Evolutionary conservation across 1,284 basidiomycete species (phyloP).

Genomic region (Thecaphora frezii): DNA sequence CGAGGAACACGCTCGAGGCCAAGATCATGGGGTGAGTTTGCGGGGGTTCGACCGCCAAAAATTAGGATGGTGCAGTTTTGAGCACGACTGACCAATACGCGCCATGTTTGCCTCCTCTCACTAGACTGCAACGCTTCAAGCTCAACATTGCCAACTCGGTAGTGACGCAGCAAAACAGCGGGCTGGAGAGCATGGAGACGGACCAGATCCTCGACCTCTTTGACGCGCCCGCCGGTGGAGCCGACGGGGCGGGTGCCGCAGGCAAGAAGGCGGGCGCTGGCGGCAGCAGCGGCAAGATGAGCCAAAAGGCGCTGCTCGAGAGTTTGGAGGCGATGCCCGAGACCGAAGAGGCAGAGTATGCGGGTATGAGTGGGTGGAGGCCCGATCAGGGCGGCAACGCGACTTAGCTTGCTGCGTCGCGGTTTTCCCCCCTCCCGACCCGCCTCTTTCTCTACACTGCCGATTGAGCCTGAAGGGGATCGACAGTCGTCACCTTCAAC

Average conservation of each 20-base stretch:
- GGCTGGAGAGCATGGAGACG: conserved; percentile 91
- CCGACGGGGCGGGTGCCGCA: conserved; percentile 1
- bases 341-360: conserved; percentile 57
- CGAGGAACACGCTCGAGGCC: conserved; percentile 94
- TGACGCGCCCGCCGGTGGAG: conserved; percentile 52
- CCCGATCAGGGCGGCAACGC: conserved; percentile 30
- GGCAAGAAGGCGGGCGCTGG: neutral
- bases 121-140: conserved; percentile 82
- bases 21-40: conserved; percentile 85
- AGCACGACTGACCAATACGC: conserved; percentile 27
- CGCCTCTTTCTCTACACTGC: conserved; percentile 72
- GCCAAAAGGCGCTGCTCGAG: conserved; percentile 61
- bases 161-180: conserved; percentile 95
- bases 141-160: conserved; percentile 95
- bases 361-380: conserved; percentile 45
- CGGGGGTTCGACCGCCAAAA: no score
- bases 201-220: conserved; percentile 95
- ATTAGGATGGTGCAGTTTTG: neutral
- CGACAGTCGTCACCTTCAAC: no score
- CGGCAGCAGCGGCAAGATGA: conserved; percentile 34
- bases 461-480: conserved; percentile 7
- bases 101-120: conserved; percentile 5
- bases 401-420: neutral
- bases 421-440: conserved; percentile 73
- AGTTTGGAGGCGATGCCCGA: conserved; percentile 56